Percentiles rank a stretch among this genome's conserved stretches.
Conservation (phyloP, 2,329 filamentous ascomycete genomes). For the Hypoxylon sp. region DNA sequence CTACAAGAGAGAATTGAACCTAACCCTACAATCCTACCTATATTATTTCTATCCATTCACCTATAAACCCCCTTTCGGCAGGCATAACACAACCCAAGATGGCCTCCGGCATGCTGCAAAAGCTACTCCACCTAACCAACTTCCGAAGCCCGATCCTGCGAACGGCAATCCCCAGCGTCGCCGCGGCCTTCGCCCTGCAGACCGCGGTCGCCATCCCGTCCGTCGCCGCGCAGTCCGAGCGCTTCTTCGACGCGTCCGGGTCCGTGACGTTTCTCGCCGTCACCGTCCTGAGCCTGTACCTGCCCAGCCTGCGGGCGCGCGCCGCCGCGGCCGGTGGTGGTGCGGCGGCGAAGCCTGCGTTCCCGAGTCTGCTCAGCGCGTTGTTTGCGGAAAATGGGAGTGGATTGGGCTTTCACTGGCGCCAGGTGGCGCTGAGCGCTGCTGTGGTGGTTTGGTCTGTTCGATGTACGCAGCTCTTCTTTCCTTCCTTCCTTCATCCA, state of each 20-base stretch:
- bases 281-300: conserved; percentile 67
- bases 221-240: conserved; percentile 66
- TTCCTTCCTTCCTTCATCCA: not conserved
- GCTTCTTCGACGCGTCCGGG: conserved; percentile 74
- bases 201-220: conserved; percentile 69
- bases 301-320: conserved; percentile 66
- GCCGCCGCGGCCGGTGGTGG: conserved; percentile 53
- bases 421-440: conserved; percentile 55
- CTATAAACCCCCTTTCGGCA: not conserved
- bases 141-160: conserved; percentile 69
- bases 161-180: conserved; percentile 68
- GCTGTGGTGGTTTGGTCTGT: conserved; percentile 65
- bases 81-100: conserved; percentile 35
- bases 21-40: too few relatives aligned
- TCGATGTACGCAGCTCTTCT: conserved; percentile 55
- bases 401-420: conserved; percentile 65
- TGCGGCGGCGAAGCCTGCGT: conserved; percentile 50
- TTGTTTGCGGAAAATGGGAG: conserved; percentile 51
- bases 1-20: too few relatives aligned
- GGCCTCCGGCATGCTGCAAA: conserved; percentile 47
- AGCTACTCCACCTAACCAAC: conserved; percentile 66
- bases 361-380: conserved; percentile 57
- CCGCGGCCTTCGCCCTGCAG: conserved; percentile 70
- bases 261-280: conserved; percentile 72
- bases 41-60: not conserved